phyloP scores from a whole-genome alignment of 2,329 filamentous ascomycete genomes.

The Pseudogymnoascus sp. region DNA sequence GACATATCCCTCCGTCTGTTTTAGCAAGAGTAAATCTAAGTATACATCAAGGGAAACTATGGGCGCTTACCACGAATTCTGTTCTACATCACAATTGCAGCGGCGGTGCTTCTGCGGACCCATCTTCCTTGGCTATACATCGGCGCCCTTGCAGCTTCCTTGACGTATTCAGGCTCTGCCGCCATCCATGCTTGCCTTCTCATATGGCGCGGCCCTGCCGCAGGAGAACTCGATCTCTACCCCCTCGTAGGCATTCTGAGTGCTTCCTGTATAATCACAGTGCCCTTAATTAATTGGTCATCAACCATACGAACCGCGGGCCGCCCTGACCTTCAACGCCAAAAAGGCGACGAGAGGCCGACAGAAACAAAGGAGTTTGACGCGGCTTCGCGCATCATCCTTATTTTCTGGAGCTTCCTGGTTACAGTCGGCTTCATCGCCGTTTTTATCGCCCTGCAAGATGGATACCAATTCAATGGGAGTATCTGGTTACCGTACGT shows the following conservation, averaged over 20 bases:
- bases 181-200: slow-evolving; percentile 1
- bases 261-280: background rate
- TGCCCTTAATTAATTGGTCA: background rate
- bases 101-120: background rate
- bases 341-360: background rate
- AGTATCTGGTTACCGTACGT: background rate
- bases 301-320: background rate
- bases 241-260: background rate
- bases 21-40: background rate
- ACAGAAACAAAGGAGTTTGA: background rate
- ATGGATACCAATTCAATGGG: background rate
- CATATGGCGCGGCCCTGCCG: background rate
- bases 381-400: background rate
- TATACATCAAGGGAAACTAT: background rate
- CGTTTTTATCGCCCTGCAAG: background rate
- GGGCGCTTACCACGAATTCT: background rate
- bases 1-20: background rate
- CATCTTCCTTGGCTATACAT: background rate
- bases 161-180: background rate
- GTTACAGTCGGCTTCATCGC: background rate
- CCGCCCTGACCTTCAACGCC: background rate
- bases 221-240: background rate
- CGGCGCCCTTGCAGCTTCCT: background rate
- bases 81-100: background rate
- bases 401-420: background rate